Percentiles rank a stretch among this genome's conserved stretches.
Evolutionary conservation across 495 filamentous ascomycete genomes (phyloP).

Genomic region (Annulohypoxylon stygium): DNA sequence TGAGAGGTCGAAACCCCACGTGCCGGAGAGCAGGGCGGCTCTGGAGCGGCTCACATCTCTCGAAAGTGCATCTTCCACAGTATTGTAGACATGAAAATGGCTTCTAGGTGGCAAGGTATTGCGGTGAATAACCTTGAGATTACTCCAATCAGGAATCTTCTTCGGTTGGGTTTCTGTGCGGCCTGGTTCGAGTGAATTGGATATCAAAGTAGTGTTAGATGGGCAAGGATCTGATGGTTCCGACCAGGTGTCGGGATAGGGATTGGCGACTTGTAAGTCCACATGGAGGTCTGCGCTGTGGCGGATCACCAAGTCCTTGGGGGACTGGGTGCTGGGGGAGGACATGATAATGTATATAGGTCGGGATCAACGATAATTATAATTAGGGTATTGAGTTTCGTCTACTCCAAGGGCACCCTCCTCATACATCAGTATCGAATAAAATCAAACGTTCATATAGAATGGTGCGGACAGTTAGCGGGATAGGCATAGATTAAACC

Average conservation of each 20-base stretch:
- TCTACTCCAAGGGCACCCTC: neutral
- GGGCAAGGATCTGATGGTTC: neutral
- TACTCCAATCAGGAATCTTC: constrained; percentile 69
- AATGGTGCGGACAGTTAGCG: neutral
- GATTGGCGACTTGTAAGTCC: constrained; percentile 38
- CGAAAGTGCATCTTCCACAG: constrained; percentile 36
- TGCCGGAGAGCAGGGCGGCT: constrained; percentile 65
- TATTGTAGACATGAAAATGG: constrained; percentile 58
- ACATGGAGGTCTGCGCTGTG: constrained; percentile 36
- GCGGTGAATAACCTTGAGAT: constrained; percentile 70
- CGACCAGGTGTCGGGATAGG: neutral
- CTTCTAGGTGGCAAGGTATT: constrained; percentile 73
- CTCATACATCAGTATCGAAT: constrained; percentile 1
- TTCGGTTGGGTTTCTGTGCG: constrained; percentile 42
- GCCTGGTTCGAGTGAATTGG: neutral
- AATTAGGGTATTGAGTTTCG: neutral
- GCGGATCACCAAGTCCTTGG: constrained; percentile 21
- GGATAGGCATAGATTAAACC: constrained; percentile 1
- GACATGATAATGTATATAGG: constrained; percentile 31
- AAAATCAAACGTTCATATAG: neutral
- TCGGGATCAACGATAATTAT: neutral
- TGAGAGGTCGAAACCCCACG: constrained; percentile 70
- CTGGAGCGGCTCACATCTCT: constrained; percentile 52
- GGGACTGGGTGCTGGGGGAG: constrained; percentile 9
- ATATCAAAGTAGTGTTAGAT: neutral